Evolutionary conservation across 2,329 filamentous ascomycete genomes (phyloP).

Genomic region (Cryphonectria carpinicola): DNA sequence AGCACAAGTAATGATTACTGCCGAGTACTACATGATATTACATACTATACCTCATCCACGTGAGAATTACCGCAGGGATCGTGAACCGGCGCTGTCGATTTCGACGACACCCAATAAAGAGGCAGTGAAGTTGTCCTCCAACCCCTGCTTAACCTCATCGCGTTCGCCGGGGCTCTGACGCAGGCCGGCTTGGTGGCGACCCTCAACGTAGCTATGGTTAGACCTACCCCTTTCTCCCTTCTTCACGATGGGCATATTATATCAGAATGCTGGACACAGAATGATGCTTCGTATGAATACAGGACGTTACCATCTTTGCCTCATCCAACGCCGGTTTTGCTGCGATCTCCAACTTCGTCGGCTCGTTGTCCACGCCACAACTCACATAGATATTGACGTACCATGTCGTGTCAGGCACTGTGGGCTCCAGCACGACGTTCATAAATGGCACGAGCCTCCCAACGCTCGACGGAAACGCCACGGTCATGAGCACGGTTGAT

Average conservation of each 20-base stretch:
- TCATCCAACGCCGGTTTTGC: constrained; percentile 65
- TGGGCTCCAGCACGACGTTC: constrained; percentile 54
- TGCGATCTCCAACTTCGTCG: constrained; percentile 56
- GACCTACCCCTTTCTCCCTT: background rate
- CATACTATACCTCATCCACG: background rate
- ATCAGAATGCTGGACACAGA: background rate
- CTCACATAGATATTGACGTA: constrained; percentile 62
- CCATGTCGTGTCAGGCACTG: constrained; percentile 62
- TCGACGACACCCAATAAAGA: background rate
- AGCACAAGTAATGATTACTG: no score
- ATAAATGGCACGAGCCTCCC: constrained; percentile 34
- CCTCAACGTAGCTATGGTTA: background rate
- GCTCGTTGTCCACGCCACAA: constrained; percentile 49
- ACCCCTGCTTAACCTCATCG: background rate
- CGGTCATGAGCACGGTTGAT: constrained; percentile 48
- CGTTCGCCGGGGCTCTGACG: background rate
- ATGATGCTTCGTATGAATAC: background rate
- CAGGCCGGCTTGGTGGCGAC: background rate
- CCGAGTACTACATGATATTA: no score
- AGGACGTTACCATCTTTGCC: constrained; percentile 66
- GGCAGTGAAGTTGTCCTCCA: background rate
- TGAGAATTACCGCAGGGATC: background rate
- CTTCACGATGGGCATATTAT: background rate
- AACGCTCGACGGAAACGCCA: constrained; percentile 50
- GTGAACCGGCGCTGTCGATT: background rate